Percentiles rank a stretch among this genome's conserved stretches.
Evolutionary conservation across 2,329 filamentous ascomycete genomes (phyloP).

Genomic region (Pseudocercospora macadamiae): DNA sequence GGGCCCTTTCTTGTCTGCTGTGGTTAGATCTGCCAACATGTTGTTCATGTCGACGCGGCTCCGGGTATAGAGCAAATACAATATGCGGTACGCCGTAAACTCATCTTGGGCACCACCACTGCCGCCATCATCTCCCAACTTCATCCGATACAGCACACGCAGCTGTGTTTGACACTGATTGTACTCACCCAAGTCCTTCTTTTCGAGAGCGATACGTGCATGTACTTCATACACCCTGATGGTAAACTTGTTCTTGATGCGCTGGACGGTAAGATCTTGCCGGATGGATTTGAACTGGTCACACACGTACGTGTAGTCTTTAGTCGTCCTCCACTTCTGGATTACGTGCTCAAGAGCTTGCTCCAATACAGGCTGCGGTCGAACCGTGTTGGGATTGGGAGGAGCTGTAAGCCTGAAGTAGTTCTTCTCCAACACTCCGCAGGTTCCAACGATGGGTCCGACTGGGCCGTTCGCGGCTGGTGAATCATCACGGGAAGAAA

Average conservation of each 20-base stretch:
- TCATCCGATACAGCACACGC: constrained; percentile 84
- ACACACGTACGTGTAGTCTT: constrained; percentile 96
- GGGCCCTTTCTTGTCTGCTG: constrained; percentile 85
- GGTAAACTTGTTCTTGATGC: constrained; percentile 94
- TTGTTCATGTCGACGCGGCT: constrained; percentile 98
- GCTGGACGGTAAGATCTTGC: constrained; percentile 97
- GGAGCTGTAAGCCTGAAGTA: constrained; percentile 92
- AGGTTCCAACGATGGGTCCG: constrained; percentile 82
- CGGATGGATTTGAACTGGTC: constrained; percentile 99
- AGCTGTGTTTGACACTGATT: constrained; percentile 99
- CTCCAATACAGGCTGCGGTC: constrained; percentile 76
- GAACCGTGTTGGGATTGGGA: constrained; percentile 85
- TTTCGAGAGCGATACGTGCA: constrained; percentile 94
- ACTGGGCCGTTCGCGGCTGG: constrained; percentile 49
- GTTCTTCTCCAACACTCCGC: constrained; percentile 82
- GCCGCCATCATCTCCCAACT: constrained; percentile 72
- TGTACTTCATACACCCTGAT: constrained; percentile 97
- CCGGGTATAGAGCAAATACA: constrained; percentile 99
- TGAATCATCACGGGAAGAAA: constrained; percentile 50
- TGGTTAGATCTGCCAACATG: constrained; percentile 96
- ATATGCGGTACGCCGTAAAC: constrained; percentile 98
- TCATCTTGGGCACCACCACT: constrained; percentile 83
- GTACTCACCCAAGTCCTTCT: constrained; percentile 99
- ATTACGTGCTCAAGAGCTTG: constrained; percentile 87
- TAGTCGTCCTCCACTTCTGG: constrained; percentile 90